Conservation (phyloP, 495 filamentous ascomycete genomes). For the Amniculicola lignicola region DNA sequence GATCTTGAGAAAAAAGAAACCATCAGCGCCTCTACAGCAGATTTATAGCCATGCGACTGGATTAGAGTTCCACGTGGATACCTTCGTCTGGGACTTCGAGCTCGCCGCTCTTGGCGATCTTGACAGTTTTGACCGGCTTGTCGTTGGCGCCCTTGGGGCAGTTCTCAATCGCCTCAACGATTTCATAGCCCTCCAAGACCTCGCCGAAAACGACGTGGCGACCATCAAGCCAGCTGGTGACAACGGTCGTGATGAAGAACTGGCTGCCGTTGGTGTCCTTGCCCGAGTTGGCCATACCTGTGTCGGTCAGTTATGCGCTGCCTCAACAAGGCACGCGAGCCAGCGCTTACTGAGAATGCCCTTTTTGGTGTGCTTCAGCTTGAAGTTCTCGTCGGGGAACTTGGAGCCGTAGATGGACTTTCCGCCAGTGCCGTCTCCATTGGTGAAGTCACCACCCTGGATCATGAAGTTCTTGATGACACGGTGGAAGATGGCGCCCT, state of each 20-base stretch:
- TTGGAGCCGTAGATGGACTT: slow-evolving; percentile 97
- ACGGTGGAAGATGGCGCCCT: slow-evolving; percentile 94
- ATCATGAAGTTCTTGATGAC: slow-evolving; percentile 99
- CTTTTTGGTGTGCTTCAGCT: slow-evolving; percentile 79
- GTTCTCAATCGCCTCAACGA: slow-evolving; percentile 86
- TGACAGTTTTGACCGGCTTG: slow-evolving; percentile 71
- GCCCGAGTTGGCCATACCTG: slow-evolving; percentile 94
- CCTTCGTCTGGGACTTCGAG: slow-evolving; percentile 85
- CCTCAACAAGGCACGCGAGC: too few species aligned
- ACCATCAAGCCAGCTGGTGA: slow-evolving; percentile 71
- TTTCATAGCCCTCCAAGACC: slow-evolving; percentile 64
- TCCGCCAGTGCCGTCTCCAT: slow-evolving; percentile 88
- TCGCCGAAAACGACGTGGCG: slow-evolving; percentile 82
- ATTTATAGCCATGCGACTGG: slow-evolving; percentile 9
- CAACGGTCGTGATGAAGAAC: slow-evolving; percentile 81
- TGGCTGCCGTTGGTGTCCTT: slow-evolving; percentile 98
- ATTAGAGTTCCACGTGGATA: slow-evolving; percentile 95
- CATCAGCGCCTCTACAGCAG: slow-evolving; percentile 36
- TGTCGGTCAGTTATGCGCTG: too few species aligned
- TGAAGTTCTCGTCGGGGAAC: slow-evolving; percentile 99
- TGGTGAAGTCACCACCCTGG: slow-evolving; percentile 99
- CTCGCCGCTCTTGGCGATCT: slow-evolving; percentile 94
- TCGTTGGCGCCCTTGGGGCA: slow-evolving; percentile 66
- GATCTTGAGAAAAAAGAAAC: slow-evolving; percentile 35
- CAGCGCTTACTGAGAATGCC: slow-evolving; percentile 62